These are phyloP conservation scores for Chaetomiaceae sp. DNA, from an alignment of 2,329 filamentous ascomycete genomes.

Conservation along the genomic window DNA sequence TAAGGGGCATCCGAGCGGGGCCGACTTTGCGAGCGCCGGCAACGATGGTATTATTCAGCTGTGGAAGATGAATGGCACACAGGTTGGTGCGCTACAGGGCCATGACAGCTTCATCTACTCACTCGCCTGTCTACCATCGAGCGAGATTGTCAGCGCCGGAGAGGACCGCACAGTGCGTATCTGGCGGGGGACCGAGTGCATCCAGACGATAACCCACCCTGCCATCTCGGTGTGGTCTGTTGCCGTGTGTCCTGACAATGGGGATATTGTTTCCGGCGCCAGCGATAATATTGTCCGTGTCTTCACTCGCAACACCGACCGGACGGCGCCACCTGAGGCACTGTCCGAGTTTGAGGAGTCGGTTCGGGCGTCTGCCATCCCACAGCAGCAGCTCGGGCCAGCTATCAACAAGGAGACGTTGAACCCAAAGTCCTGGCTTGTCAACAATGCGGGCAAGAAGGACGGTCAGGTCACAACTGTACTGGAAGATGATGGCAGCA, in stretches of 20 bases:
- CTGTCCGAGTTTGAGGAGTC: slow-evolving; percentile 73
- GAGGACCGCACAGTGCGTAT: slow-evolving; percentile 91
- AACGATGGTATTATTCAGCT: slow-evolving; percentile 87
- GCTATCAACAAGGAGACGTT: slow-evolving; percentile 83
- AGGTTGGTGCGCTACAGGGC: slow-evolving; percentile 71
- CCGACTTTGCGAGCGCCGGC: slow-evolving; percentile 89
- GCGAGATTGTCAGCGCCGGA: slow-evolving; percentile 83
- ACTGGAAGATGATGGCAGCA: slow-evolving; percentile 68
- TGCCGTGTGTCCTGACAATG: slow-evolving; percentile 71
- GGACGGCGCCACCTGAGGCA: slow-evolving; percentile 62
- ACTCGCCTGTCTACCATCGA: slow-evolving; percentile 67
- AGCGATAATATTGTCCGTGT: slow-evolving; percentile 82
- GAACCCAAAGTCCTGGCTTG: slow-evolving; percentile 80
- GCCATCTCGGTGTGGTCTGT: slow-evolving; percentile 96
- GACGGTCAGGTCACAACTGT: slow-evolving; percentile 96
- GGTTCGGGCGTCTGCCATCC: slow-evolving; percentile 77
- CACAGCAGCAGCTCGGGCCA: slow-evolving; percentile 72
- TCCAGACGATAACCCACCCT: slow-evolving; percentile 95
- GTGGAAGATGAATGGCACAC: slow-evolving; percentile 74
- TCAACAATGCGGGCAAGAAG: slow-evolving; percentile 78
- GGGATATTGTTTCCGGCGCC: slow-evolving; percentile 88
- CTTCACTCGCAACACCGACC: slow-evolving; percentile 67
- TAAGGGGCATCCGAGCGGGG: slow-evolving; percentile 65
- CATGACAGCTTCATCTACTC: slow-evolving; percentile 96
- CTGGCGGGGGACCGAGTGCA: slow-evolving; percentile 75